Evolutionary conservation across 2,329 filamentous ascomycete genomes (phyloP).

Genomic region (Pyrenochaeta sp.): DNA sequence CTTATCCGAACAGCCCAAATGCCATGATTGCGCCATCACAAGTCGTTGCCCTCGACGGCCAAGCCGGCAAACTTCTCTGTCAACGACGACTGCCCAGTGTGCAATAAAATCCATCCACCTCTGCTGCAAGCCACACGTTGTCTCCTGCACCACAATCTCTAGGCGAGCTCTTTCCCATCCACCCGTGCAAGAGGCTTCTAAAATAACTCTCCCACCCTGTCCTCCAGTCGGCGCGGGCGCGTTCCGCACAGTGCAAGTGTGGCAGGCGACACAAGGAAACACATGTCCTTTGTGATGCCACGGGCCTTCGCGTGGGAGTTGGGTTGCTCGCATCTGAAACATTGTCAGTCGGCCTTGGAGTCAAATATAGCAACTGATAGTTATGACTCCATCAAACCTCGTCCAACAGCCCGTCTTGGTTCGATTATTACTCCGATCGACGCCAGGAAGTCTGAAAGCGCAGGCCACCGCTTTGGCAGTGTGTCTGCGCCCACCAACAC

Average conservation of each 20-base stretch:
- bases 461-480: too few relatives aligned
- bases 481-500: neutral
- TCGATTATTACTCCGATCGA: neutral
- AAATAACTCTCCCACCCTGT: slow-evolving; percentile 29
- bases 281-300: slow-evolving; percentile 27
- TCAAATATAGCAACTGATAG: slow-evolving; percentile 24
- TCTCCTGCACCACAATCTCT: slow-evolving; percentile 21
- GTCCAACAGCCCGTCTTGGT: neutral
- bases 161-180: slow-evolving; percentile 8
- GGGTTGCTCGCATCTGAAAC: slow-evolving; percentile 13
- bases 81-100: slow-evolving; percentile 3
- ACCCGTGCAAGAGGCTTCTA: slow-evolving; percentile 26
- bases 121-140: slow-evolving; percentile 33
- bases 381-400: neutral
- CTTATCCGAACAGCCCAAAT: too few relatives aligned
- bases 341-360: slow-evolving; percentile 11
- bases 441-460: neutral
- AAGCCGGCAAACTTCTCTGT: slow-evolving; percentile 18
- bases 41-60: too few relatives aligned
- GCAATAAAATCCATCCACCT: slow-evolving; percentile 21
- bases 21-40: too few relatives aligned
- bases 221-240: slow-evolving; percentile 24
- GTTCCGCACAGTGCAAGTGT: slow-evolving; percentile 15
- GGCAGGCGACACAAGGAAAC: slow-evolving; percentile 31
- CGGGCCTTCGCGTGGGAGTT: slow-evolving; percentile 18